These are phyloP conservation scores for Domatiomyces catenatus DNA, from an alignment of 2,329 filamentous ascomycete species.

Conservation along the genomic window DNA sequence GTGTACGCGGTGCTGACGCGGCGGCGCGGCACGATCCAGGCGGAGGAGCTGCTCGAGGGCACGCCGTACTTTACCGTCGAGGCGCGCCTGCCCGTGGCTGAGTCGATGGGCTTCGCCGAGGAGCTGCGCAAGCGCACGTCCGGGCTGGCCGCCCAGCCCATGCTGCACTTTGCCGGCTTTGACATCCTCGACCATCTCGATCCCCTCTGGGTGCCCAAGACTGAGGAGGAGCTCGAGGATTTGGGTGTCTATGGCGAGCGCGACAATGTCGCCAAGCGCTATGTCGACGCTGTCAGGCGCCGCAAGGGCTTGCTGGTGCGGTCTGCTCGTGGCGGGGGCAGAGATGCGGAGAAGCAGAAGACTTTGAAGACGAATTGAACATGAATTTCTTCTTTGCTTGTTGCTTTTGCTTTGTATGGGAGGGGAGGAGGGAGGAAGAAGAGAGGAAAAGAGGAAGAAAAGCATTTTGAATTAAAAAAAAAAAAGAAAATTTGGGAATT, in stretches of 20 bases:
- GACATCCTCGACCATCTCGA: conserved; percentile 77
- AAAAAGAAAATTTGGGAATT: not conserved
- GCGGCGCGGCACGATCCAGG: conserved; percentile 73
- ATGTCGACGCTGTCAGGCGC: conserved; percentile 76
- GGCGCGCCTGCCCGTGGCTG: conserved; percentile 74
- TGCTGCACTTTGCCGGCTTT: conserved; percentile 85
- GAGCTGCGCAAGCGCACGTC: conserved; percentile 92
- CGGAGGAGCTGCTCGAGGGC: conserved; percentile 83
- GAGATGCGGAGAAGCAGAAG: conserved; percentile 86
- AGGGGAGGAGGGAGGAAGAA: too few relatives aligned
- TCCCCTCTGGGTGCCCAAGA: conserved; percentile 94
- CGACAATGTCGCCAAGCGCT: conserved; percentile 91
- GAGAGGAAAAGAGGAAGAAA: not conserved
- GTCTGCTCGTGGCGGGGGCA: conserved; percentile 56
- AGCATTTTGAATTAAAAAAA: not conserved
- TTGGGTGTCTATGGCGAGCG: conserved; percentile 81
- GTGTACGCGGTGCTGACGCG: conserved; percentile 98
- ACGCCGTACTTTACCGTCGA: conserved; percentile 93
- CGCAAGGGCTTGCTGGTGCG: conserved; percentile 80
- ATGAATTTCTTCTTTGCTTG: not conserved
- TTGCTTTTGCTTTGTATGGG: too few relatives aligned
- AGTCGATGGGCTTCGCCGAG: conserved; percentile 90
- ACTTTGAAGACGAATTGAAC: conserved; percentile 42
- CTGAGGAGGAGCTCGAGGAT: conserved; percentile 92
- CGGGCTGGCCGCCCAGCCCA: conserved; percentile 67